These are phyloP conservation scores for Penicillium tannophilum DNA, from an alignment of 495 filamentous ascomycete genomes.

Conservation along the genomic window DNA sequence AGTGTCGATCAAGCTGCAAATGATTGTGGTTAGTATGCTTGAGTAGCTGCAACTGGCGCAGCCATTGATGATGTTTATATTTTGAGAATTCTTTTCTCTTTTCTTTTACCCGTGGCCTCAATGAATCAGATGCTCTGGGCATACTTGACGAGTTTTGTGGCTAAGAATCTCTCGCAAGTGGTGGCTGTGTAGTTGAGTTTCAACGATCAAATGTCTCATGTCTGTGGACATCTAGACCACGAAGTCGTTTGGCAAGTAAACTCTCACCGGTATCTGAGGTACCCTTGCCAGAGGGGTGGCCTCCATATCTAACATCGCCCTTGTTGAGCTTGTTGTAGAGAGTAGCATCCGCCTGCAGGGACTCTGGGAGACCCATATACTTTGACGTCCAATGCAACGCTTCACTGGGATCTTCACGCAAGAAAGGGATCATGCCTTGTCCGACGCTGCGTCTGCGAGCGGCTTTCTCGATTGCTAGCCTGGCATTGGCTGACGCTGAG, in stretches of 20 bases:
- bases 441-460: constrained; percentile 59
- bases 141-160: neutral
- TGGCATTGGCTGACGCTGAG: constrained; percentile 17
- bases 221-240: constrained; percentile 49
- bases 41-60: neutral
- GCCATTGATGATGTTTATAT: neutral
- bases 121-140: neutral
- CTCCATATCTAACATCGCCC: constrained; percentile 68
- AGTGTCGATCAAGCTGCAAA: neutral
- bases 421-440: constrained; percentile 41
- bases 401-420: constrained; percentile 14
- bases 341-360: constrained; percentile 21
- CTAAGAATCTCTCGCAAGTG: neutral
- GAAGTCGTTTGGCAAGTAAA: constrained; percentile 56
- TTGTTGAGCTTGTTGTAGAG: constrained; percentile 68
- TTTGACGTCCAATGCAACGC: constrained; percentile 31
- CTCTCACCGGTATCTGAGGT: constrained; percentile 53
- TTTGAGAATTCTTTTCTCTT: neutral
- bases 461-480: constrained; percentile 55
- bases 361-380: constrained; percentile 21
- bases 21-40: neutral
- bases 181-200: neutral
- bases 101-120: constrained; percentile 1
- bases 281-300: constrained; percentile 39
- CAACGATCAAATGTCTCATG: constrained; percentile 24